phyloP scores from a whole-genome alignment of 164 flowering plant genomes.

The Chimonanthus salicifolius region DNA sequence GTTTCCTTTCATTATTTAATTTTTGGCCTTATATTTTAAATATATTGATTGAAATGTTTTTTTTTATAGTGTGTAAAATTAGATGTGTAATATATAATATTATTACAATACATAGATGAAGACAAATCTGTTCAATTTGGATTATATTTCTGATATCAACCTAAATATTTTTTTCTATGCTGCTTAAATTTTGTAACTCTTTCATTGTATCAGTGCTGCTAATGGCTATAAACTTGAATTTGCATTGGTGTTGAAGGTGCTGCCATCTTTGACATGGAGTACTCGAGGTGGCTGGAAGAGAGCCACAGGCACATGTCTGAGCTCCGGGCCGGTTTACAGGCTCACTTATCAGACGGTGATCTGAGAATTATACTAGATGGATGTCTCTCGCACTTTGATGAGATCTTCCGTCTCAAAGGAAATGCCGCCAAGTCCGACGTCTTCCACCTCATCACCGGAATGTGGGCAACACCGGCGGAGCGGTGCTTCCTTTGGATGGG shows the following conservation, averaged over 20 bases:
- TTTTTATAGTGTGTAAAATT: no score
- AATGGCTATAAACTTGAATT: no score
- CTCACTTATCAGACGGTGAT: constrained; percentile 65
- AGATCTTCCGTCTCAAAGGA: constrained; percentile 71
- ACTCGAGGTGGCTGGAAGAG: constrained; percentile 93
- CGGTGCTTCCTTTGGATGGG: constrained; percentile 99
- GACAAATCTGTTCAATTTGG: no score
- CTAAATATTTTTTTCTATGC: no score
- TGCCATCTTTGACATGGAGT: constrained; percentile 95
- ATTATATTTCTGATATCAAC: no score
- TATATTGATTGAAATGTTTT: no score
- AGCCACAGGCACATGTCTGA: constrained; percentile 77
- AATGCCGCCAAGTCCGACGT: constrained; percentile 83
- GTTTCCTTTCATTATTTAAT: no score
- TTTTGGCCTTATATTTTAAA: no score
- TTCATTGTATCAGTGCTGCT: no score
- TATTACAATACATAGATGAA: no score
- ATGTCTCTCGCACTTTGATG: constrained; percentile 74
- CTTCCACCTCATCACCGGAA: constrained; percentile 83
- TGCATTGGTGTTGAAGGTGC: constrained; percentile 42
- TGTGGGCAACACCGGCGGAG: constrained; percentile 93
- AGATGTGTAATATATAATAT: no score
- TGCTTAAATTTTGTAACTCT: no score
- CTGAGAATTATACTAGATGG: constrained; percentile 60
- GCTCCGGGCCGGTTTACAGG: constrained; percentile 64